Percentiles rank a stretch among this genome's conserved stretches.
phyloP scores from a whole-genome alignment of 352 stramenopile species.

The Peronospora belbahrii region DNA sequence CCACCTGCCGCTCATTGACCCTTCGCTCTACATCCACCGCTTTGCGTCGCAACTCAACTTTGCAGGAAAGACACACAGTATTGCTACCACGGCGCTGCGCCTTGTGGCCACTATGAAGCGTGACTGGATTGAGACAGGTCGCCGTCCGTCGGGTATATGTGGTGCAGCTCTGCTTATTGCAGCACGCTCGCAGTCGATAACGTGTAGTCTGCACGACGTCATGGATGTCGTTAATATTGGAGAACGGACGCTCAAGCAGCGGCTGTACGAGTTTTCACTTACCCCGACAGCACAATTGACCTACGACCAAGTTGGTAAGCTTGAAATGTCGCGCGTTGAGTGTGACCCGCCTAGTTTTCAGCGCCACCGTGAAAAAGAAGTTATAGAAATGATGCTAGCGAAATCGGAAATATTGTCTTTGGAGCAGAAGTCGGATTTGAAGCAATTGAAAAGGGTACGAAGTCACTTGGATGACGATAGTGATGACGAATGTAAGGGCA shows the following conservation, averaged over 20 bases:
- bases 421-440: constrained; percentile 30
- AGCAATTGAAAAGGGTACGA: constrained; percentile 15
- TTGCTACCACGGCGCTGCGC: constrained; percentile 92
- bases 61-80: constrained; percentile 88
- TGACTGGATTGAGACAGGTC: constrained; percentile 98
- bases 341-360: constrained; percentile 87
- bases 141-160: constrained; percentile 95
- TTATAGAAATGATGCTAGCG: constrained; percentile 87
- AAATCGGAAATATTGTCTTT: constrained; percentile 63
- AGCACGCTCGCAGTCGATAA: constrained; percentile 92
- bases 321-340: constrained; percentile 82
- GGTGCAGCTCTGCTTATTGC: constrained; percentile 95
- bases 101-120: constrained; percentile 97
- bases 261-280: constrained; percentile 95
- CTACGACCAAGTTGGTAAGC: constrained; percentile 91
- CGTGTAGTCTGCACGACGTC: constrained; percentile 76
- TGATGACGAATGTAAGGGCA: constrained; percentile 28
- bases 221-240: constrained; percentile 94
- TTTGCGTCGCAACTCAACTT: constrained; percentile 98
- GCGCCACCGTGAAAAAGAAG: constrained; percentile 77
- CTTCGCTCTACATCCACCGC: constrained; percentile 96
- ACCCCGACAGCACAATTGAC: constrained; percentile 93
- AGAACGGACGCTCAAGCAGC: constrained; percentile 92
- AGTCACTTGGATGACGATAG: constrained; percentile 14
- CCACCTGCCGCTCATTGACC: constrained; percentile 97